Evolutionary conservation across 208 protist genomes (phyloP).

Genomic region (Leishmania turanica): DNA sequence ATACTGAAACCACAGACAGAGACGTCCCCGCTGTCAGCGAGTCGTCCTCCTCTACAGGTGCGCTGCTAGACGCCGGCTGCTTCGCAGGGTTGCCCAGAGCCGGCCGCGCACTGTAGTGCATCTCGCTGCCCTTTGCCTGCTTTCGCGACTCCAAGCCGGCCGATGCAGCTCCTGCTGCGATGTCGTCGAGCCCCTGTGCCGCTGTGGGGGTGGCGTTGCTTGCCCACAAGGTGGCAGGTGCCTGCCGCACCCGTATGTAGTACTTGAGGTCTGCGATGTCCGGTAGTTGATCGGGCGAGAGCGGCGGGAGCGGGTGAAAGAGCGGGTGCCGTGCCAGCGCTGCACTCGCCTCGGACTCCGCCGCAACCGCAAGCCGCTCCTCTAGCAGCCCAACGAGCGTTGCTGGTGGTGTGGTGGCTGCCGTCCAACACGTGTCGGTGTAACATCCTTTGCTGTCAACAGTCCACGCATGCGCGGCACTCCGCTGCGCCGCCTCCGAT

Average conservation of each 20-base stretch:
- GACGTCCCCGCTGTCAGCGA: background rate
- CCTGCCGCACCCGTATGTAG: conserved; percentile 28
- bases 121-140: background rate
- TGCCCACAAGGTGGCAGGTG: background rate
- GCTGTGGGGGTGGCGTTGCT: background rate
- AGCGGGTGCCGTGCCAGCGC: background rate
- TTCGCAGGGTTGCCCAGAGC: background rate
- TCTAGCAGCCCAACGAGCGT: conserved; percentile 15
- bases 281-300: conserved; percentile 33
- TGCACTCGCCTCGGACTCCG: background rate
- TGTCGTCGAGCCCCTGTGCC: background rate
- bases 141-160: background rate
- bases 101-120: background rate
- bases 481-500: background rate
- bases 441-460: background rate
- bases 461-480: background rate
- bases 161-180: background rate
- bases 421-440: background rate
- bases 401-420: conserved; percentile 15
- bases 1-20: background rate
- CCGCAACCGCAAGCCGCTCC: conserved; percentile 3
- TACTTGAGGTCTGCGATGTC: conserved; percentile 18
- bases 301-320: conserved; percentile 27
- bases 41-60: background rate
- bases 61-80: background rate